Base-by-base conservation (phyloP, 2,329 filamentous ascomycete species). In the Colletotrichum sp. region DNA sequence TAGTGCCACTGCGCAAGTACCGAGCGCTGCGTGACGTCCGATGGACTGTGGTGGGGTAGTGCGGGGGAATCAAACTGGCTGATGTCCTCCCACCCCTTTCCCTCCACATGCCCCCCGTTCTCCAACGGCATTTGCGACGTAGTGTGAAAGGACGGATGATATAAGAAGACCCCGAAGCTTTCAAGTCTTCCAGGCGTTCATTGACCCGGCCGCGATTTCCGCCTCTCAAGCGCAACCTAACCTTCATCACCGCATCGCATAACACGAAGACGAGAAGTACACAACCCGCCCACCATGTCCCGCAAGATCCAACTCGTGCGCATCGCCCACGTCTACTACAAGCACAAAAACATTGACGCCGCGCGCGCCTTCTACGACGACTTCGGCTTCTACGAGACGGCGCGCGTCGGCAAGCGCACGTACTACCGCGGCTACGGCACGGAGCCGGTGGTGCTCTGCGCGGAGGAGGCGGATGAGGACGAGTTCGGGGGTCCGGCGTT, bases 361-460 rank as follows among this genome's bases (percentile, higher is more conserved):
- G 86, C 86, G 7, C 81, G 82, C 68, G 71, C 82, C 32, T 90
- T 90, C 80, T 80, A 87, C n/a, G 77, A 83, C 6, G 88, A 89
- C 81, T 90, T 90, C 77, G 88, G 88, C 75, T 88, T 89, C 80
- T 81, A 79, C 52, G 83, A 86, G 78, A 80, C 81, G 12, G 83
- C 84, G 75, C 81, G 80, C 68, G 78, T 81, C 4, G 86, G 84
- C 32, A 83, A 87, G 61, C 86, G 84, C 72, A 89, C 90, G 36
- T 93, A 90, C 84, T 92, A 89, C 81, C 88, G 90, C 55, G 92
- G 92, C 21, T 93, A 92, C 79, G 91, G 92, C 16, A 83, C 83
- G 8, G 91, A 93, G 78, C 90, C 91, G 14, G 93, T 91, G 80
- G 84, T 92, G 4, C 86, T 93, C 60, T 91, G 90, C 77, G 87